Percentiles rank a stretch among this genome's conserved stretches.
Conservation (phyloP, 1,284 basidiomycete species). For the Austroboletus niveus region DNA sequence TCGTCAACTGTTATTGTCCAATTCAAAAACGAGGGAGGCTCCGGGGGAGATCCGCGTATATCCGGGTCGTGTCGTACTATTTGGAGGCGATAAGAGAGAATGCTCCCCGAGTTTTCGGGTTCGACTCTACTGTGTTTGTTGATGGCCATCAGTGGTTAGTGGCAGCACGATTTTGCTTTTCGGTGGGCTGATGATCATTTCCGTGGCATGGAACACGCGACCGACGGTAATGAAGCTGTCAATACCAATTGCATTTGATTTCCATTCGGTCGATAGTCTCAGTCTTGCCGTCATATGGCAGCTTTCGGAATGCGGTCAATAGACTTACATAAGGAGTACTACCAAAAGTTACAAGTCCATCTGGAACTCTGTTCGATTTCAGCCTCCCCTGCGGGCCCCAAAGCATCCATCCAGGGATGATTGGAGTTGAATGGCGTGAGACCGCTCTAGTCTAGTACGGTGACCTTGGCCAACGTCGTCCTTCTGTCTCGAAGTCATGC, state of each 20-base stretch:
- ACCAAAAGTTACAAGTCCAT: background rate
- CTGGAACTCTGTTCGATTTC: too few relatives aligned
- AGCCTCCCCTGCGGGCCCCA: too few relatives aligned
- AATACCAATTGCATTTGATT: background rate
- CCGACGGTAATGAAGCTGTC: background rate
- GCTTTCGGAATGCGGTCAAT: slow-evolving; percentile 1
- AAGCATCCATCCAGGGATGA: too few relatives aligned
- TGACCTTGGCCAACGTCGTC: too few relatives aligned
- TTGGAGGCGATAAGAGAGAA: background rate
- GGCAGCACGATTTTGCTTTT: background rate
- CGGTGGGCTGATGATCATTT: background rate
- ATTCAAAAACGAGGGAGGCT: background rate
- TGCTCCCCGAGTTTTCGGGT: background rate
- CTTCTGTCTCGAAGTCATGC: too few relatives aligned
- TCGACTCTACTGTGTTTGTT: background rate
- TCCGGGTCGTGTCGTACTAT: background rate
- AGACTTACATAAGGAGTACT: slow-evolving; percentile 1
- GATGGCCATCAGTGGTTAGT: background rate
- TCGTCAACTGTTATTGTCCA: background rate
- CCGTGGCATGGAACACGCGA: slow-evolving; percentile 1
- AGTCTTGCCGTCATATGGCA: slow-evolving; percentile 1
- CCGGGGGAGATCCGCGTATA: too few relatives aligned
- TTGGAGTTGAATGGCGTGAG: too few relatives aligned
- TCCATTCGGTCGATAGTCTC: too few relatives aligned
- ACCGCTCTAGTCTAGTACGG: too few relatives aligned